A percentile compares a stretch with the other conserved stretches of the same genome.
Evolutionary conservation across 768 basidiomycete genomes (phyloP).

Genomic region (Rhizopogon vinicolor): DNA sequence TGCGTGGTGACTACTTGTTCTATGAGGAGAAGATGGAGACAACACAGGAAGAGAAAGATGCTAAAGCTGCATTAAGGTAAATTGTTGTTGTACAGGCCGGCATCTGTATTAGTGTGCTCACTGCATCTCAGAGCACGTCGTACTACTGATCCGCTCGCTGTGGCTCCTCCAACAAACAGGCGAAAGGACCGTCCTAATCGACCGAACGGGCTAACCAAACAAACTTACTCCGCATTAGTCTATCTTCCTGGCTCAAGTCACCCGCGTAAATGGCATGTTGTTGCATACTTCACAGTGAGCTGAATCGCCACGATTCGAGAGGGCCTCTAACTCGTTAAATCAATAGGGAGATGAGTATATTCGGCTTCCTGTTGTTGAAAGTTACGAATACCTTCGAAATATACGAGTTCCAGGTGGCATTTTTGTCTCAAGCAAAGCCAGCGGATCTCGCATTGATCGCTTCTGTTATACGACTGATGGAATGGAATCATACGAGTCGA

Average conservation of each 20-base stretch:
- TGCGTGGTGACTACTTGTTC: slow-evolving; percentile 79
- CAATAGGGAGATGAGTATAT: slow-evolving; percentile 65
- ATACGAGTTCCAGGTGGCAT: slow-evolving; percentile 66
- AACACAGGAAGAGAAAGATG: slow-evolving; percentile 73
- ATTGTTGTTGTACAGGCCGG: slow-evolving; percentile 7
- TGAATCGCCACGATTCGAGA: slow-evolving; percentile 1
- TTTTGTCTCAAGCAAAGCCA: slow-evolving; percentile 67
- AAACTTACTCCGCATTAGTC: slow-evolving; percentile 78
- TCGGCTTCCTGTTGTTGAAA: slow-evolving; percentile 66
- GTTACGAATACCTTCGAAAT: slow-evolving; percentile 67
- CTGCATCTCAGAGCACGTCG: slow-evolving; percentile 42
- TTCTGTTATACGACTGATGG: slow-evolving; percentile 11
- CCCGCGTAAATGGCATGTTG: slow-evolving; percentile 77
- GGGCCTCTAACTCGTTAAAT: slow-evolving; percentile 1
- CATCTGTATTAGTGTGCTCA: slow-evolving; percentile 8
- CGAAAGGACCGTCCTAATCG: slow-evolving; percentile 77
- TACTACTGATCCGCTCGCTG: slow-evolving; percentile 56
- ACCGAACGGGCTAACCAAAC: slow-evolving; percentile 79
- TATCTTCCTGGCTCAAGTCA: slow-evolving; percentile 54
- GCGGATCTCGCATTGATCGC: slow-evolving; percentile 24
- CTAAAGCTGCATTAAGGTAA: slow-evolving; percentile 74
- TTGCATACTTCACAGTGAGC: slow-evolving; percentile 75
- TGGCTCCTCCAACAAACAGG: slow-evolving; percentile 55
- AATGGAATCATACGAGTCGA: slow-evolving; percentile 12
- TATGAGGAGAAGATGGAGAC: slow-evolving; percentile 83